Percentiles rank a stretch among this genome's conserved stretches.
phyloP scores from a whole-genome alignment of 176 grass and related monocot species.

The Triticum turgidum region DNA sequence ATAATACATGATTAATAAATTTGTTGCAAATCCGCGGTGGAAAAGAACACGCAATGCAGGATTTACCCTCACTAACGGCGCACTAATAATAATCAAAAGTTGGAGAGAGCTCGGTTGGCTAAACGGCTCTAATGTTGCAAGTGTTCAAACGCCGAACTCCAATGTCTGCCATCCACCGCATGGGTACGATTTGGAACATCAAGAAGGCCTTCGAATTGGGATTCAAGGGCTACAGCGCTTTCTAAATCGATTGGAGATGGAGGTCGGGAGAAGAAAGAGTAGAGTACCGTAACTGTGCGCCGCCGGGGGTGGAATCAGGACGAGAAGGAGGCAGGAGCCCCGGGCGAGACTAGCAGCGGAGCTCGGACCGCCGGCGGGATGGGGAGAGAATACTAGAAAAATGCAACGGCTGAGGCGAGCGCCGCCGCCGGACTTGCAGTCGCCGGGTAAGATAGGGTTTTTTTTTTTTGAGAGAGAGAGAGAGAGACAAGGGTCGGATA shows the following conservation, averaged over 20 bases:
- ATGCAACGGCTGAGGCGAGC: neutral
- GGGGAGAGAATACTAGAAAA: neutral
- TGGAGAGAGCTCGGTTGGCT: neutral
- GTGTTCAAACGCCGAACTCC: neutral
- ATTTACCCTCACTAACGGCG: neutral
- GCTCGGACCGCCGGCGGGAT: neutral
- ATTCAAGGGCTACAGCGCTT: neutral
- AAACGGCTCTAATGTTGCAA: neutral
- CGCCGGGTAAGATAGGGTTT: neutral
- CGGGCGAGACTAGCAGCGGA: neutral
- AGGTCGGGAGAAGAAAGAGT: neutral
- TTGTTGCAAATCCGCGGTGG: neutral
- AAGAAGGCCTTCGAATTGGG: neutral
- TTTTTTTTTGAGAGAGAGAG: no score
- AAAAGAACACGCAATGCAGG: neutral
- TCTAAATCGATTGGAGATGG: neutral
- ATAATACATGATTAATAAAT: neutral
- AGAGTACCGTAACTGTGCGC: conserved; percentile 16
- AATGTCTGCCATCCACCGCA: neutral
- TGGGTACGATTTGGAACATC: neutral
- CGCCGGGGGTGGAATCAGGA: neutral
- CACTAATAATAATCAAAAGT: neutral
- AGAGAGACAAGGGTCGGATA: no score
- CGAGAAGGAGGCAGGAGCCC: neutral
- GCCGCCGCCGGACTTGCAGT: neutral